Percentiles rank a stretch among this genome's conserved stretches.
These are phyloP conservation scores for Sphaerobolus stellatus DNA, from an alignment of 1,284 basidiomycete genomes.

Conservation along the genomic window DNA sequence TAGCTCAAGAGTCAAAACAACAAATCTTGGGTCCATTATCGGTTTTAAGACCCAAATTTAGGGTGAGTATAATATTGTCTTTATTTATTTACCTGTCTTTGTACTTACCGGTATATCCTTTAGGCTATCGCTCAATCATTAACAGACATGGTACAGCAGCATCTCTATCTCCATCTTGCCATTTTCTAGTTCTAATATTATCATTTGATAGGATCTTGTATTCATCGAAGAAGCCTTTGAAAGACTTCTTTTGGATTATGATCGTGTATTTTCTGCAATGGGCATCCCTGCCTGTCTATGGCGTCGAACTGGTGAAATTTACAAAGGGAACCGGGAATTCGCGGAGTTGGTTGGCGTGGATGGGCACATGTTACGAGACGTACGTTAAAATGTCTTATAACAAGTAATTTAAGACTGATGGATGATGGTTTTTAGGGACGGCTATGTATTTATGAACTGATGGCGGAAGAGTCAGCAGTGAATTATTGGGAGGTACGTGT, in stretches of 20 bases:
- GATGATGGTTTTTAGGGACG: slow-evolving; percentile 57
- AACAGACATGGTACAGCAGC: slow-evolving; percentile 80
- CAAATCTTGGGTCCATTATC: slow-evolving; percentile 88
- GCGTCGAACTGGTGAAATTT: slow-evolving; percentile 96
- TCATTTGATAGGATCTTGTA: slow-evolving; percentile 71
- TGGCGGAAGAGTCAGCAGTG: slow-evolving; percentile 94
- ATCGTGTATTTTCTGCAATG: slow-evolving; percentile 93
- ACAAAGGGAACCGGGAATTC: slow-evolving; percentile 96
- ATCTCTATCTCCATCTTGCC: slow-evolving; percentile 12
- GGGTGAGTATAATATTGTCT: slow-evolving; percentile 47
- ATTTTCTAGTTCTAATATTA: not conserved
- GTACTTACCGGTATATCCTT: slow-evolving; percentile 13
- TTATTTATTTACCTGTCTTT: slow-evolving; percentile 7
- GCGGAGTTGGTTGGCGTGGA: slow-evolving; percentile 84
- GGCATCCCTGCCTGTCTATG: slow-evolving; percentile 96
- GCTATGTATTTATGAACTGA: slow-evolving; percentile 95
- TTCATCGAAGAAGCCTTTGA: slow-evolving; percentile 99
- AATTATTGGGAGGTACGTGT: slow-evolving; percentile 91
- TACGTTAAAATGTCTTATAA: slow-evolving; percentile 42
- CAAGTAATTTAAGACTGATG: slow-evolving; percentile 25
- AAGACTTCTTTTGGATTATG: slow-evolving; percentile 91
- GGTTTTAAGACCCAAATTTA: slow-evolving; percentile 90
- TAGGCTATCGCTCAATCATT: slow-evolving; percentile 87
- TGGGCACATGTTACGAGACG: slow-evolving; percentile 77
- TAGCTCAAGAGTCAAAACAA: slow-evolving; percentile 87